phyloP scores from a whole-genome alignment of 176 grass and related monocot species.

The Hordeum vulgare region DNA sequence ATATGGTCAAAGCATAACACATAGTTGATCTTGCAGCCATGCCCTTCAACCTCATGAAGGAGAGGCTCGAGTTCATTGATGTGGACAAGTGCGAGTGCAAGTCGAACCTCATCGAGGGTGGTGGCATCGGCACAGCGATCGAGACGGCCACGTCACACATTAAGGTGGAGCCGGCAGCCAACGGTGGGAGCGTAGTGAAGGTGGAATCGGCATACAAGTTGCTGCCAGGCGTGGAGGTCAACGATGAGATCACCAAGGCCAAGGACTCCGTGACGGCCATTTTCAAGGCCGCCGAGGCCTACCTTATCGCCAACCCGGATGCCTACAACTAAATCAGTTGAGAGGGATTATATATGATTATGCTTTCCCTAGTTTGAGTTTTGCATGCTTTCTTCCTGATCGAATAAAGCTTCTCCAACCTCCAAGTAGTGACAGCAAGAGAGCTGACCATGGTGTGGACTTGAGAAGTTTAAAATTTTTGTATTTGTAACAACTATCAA shows the following conservation, averaged over 20 bases:
- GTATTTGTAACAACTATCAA: background rate
- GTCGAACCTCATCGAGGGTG: slow-evolving; percentile 44
- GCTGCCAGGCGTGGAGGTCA: slow-evolving; percentile 32
- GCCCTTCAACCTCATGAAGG: slow-evolving; percentile 45
- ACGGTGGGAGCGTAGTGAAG: slow-evolving; percentile 49
- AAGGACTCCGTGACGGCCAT: slow-evolving; percentile 27
- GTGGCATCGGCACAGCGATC: slow-evolving; percentile 34
- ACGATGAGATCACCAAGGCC: slow-evolving; percentile 27
- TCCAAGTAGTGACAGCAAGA: background rate
- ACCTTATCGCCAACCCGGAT: slow-evolving; percentile 51
- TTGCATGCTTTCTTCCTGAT: background rate
- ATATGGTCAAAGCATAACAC: too few species aligned
- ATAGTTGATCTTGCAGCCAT: too few species aligned
- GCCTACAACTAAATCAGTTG: slow-evolving; percentile 39
- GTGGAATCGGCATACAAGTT: slow-evolving; percentile 33
- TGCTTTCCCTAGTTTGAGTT: background rate
- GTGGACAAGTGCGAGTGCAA: slow-evolving; percentile 46
- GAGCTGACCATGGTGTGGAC: background rate
- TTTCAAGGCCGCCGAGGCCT: slow-evolving; percentile 49
- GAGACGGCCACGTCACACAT: slow-evolving; percentile 40
- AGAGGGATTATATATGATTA: background rate
- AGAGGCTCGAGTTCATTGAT: slow-evolving; percentile 54
- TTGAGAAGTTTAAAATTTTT: background rate
- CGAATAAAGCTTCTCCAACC: slow-evolving; percentile 3
- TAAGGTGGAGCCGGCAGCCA: slow-evolving; percentile 41